These are phyloP conservation scores for Colletotrichum paranaense DNA, from an alignment of 2,329 filamentous ascomycete genomes.

Conservation along the genomic window DNA sequence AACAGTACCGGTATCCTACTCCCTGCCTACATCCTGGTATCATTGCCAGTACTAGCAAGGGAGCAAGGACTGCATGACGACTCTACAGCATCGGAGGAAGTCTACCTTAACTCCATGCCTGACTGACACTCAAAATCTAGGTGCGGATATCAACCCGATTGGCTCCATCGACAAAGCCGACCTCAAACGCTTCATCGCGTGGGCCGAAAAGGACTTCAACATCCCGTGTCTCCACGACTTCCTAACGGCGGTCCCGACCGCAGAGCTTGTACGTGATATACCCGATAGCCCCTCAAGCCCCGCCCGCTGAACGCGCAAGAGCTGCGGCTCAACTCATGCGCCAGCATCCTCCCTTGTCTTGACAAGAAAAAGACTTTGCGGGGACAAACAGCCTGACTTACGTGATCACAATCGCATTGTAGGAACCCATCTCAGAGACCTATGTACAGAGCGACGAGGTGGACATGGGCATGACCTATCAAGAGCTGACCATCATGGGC, in stretches of 20 bases:
- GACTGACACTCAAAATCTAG: conserved; percentile 17
- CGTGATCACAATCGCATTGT: neutral
- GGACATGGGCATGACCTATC: conserved; percentile 66
- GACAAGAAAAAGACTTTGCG: neutral
- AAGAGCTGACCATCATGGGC: conserved; percentile 52
- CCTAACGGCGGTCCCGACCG: conserved; percentile 70
- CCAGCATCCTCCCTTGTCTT: neutral
- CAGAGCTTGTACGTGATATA: conserved; percentile 57
- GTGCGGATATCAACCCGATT: conserved; percentile 67
- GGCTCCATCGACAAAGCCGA: conserved; percentile 73
- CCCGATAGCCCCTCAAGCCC: neutral
- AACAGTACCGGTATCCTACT: neutral
- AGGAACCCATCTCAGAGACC: conserved; percentile 71
- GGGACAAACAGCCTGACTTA: neutral
- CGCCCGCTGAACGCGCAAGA: neutral
- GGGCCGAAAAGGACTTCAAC: conserved; percentile 67
- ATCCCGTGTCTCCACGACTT: conserved; percentile 76
- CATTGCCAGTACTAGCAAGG: neutral
- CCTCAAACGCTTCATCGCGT: conserved; percentile 78
- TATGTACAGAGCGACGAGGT: conserved; percentile 64
- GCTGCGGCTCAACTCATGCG: neutral
- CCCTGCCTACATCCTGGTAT: neutral
- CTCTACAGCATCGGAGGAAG: neutral
- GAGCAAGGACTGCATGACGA: neutral
- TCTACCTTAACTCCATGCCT: neutral